Conservation (phyloP, 163 green algal genomes). For the Volvox carteri region DNA sequence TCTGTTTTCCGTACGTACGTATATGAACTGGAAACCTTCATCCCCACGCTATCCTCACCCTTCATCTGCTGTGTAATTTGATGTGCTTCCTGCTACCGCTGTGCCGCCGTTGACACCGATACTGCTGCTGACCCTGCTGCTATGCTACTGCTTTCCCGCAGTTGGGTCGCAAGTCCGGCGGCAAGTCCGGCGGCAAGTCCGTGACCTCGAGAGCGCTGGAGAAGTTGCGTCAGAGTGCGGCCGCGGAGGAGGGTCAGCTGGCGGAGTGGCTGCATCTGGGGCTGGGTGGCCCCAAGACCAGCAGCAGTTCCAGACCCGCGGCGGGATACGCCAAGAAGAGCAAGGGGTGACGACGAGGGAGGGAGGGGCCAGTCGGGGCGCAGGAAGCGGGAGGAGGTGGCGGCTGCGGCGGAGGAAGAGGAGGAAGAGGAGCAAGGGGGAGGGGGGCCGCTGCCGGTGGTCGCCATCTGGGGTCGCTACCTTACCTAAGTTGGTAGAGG, state of each 20-base stretch:
- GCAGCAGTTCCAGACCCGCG: not conserved
- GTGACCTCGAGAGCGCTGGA: too few relatives aligned
- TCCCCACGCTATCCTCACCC: too few relatives aligned
- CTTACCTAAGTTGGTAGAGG: too few relatives aligned
- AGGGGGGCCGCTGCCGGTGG: not conserved
- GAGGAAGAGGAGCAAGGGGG: not conserved
- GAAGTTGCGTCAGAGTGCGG: not conserved
- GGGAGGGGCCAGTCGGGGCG: too few relatives aligned
- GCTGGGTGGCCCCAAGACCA: not conserved
- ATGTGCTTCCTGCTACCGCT: not conserved
- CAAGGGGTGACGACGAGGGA: not conserved
- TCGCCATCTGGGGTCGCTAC: too few relatives aligned
- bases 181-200: not conserved
- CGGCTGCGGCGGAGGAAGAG: too few relatives aligned
- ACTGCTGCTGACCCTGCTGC: too few relatives aligned
- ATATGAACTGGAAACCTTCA: too few relatives aligned
- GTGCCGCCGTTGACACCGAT: not conserved
- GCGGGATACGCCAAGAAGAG: slow-evolving; percentile 39
- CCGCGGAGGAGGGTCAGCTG: not conserved
- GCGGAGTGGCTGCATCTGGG: not conserved
- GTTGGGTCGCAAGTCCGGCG: not conserved
- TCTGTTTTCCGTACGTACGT: too few relatives aligned
- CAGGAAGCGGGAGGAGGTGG: too few relatives aligned
- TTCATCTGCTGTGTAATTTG: too few relatives aligned
- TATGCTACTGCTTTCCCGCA: not conserved